Base-by-base conservation (phyloP, 805 yeast species). In the Maudiozyma saulgeensis region DNA sequence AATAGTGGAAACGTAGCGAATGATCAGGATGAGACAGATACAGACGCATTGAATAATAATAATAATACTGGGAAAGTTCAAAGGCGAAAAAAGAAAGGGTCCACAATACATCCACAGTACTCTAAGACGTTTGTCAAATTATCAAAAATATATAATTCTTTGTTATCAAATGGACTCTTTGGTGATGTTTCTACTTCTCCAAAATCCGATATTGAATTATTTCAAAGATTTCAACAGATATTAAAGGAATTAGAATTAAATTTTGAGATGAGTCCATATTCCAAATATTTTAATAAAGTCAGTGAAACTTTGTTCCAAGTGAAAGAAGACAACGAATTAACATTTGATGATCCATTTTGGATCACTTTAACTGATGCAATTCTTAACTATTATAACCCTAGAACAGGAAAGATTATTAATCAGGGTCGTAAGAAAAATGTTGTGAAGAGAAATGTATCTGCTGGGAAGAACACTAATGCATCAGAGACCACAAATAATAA, bases 191-290 rank as follows among this genome's bases (percentile, higher is more conserved):
- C 66, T 2, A 56, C 62, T 0, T 60, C 67, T 11, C 68, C 68
- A 16, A 66, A 66, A 42, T 64, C 68, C 1, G 57, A 66, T 13
- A 62, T 66, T 21, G 69, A 66, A 46, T 44, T 66, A 26, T 66
- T 58, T 47, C 68, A 66, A 47, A 50, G 66, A 31, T 66, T 66
- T 42, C 67, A 62, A 46, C 69, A 64, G 47, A 64, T 63, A 8
- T 52, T 66, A 13, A 64, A 64, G 47, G 69, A 66, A 49, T 46
- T 66, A 45, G 64, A 62, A 44, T 53, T 66, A 41, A 63, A 63
- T 49, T 64, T 54, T 48, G 67, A 63, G 12, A 59, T 56, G 4
- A 58, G 64, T 28, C 64, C 67, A 7, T 63, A 63, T 49, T 49
- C 57, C 18, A 60, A 57, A 46, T 65, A 58, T 53, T 63, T 65